Percentiles rank a stretch among this genome's conserved stretches.
phyloP scores from a whole-genome alignment of 169 alveolate species.

The Plasmodium malariae region DNA sequence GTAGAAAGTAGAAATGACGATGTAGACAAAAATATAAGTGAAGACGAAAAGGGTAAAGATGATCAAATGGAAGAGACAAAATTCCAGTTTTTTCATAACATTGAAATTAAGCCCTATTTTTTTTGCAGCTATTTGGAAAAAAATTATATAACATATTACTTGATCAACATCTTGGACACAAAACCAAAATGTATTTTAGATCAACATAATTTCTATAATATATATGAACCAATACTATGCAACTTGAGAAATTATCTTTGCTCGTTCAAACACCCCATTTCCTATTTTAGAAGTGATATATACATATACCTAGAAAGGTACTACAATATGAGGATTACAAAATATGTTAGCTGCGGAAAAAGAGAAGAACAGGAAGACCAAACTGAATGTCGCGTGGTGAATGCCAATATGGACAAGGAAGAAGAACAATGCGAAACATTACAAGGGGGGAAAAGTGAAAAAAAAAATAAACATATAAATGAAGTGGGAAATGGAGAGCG shows the following conservation, averaged over 20 bases:
- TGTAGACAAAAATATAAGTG: not conserved
- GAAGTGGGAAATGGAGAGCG: too few species aligned
- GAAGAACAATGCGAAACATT: not conserved
- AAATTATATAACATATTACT: slow-evolving; percentile 35
- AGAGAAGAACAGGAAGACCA: not conserved
- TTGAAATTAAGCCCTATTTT: slow-evolving; percentile 45
- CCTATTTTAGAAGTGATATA: slow-evolving; percentile 19
- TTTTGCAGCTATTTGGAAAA: slow-evolving; percentile 45
- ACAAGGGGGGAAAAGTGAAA: not conserved
- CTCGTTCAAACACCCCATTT: slow-evolving; percentile 44
- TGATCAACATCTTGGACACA: slow-evolving; percentile 36
- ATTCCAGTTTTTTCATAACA: slow-evolving; percentile 20
- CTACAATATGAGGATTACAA: not conserved
- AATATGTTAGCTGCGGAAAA: not conserved
- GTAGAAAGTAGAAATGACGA: not conserved
- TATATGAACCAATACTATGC: slow-evolving; percentile 6
- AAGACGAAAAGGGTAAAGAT: not conserved
- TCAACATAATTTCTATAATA: slow-evolving; percentile 26
- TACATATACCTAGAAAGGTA: slow-evolving; percentile 25
- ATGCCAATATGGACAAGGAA: not conserved
- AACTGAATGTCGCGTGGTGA: not conserved
- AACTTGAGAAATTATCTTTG: slow-evolving; percentile 23
- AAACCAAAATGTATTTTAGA: slow-evolving; percentile 27
- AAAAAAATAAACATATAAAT: too few species aligned
- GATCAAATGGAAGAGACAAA: not conserved